Base-by-base conservation (phyloP, 1,284 basidiomycete genomes). In the Cystobasidium pallidum region DNA sequence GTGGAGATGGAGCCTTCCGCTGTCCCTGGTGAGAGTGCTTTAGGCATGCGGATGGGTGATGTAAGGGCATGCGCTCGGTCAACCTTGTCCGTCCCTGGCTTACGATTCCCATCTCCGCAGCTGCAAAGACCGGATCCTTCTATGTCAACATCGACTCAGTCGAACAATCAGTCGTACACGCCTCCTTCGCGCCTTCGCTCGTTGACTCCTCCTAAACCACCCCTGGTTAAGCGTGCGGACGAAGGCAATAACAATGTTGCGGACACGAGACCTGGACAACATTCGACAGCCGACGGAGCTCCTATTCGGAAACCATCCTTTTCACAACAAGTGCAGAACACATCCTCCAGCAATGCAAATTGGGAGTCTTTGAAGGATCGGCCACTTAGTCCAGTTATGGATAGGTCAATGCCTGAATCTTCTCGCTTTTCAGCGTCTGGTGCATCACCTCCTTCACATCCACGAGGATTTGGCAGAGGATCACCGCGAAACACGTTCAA, bases 41-140 rank as follows among this genome's bases (percentile, higher is more conserved):
- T 61, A n/a, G 58, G 51, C 62, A 41, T 54, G 64, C 64, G 36
- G 21, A 54, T 66, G 36, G 52, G 51, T 3, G 39, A 55, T 15
- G 52, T 58, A 41, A 67, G 66, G n/a, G n/a, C n/a, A n/a, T n/a
- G n/a, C n/a, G n/a, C n/a, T n/a, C n/a, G n/a, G n/a, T n/a, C n/a
- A n/a, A n/a, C n/a, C n/a, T n/a, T n/a, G n/a, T n/a, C n/a, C n/a
- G n/a, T 11, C 30, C 30, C 34, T 39, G 15, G 4, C 28, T 49
- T 2, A 30, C 3, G 11, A 17, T 2, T 32, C 30, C 24, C 21
- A 11, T 52, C n/a, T 32, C 34, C 24, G 30, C 32, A 41, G 52
- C 21, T 51, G n/a, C 49, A 66, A 17, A 36, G 21, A 21, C 45
- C 62, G 19, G 62, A 32, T 17, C 30, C 26, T 19, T 10, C 6